Conservation (phyloP, 345 rosid genomes). For the Hevea brasiliensis region DNA sequence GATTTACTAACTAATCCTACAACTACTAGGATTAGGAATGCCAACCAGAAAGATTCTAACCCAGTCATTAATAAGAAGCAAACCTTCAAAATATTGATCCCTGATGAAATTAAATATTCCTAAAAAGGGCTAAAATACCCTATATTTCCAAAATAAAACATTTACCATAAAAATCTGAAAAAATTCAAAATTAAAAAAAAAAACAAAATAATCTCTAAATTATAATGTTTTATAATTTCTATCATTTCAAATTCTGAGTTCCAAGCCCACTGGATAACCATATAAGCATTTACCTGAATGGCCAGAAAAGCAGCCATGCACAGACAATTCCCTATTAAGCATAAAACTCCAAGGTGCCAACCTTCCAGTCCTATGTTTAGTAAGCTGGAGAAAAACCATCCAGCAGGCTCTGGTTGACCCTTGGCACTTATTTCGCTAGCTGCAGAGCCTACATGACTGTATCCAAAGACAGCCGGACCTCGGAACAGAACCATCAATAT, state of each 20-base stretch:
- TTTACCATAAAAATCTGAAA: too few species aligned
- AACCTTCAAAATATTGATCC: too few species aligned
- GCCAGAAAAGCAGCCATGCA: constrained; percentile 96
- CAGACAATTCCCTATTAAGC: constrained; percentile 93
- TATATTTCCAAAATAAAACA: too few species aligned
- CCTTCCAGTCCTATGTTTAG: constrained; percentile 60
- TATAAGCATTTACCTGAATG: constrained; percentile 63
- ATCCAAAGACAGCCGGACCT: constrained; percentile 85
- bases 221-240: not conserved
- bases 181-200: not conserved
- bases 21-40: too few species aligned
- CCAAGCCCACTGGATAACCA: not conserved
- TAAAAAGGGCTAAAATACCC: too few species aligned
- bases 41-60: too few species aligned
- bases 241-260: not conserved
- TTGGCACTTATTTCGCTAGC: constrained; percentile 62
- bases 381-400: constrained; percentile 70
- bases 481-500: constrained; percentile 79
- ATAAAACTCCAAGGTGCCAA: constrained; percentile 91
- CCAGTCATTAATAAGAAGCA: too few species aligned
- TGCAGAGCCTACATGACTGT: constrained; percentile 45
- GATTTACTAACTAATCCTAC: too few species aligned
- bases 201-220: not conserved
- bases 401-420: constrained; percentile 86
- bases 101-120: too few species aligned